Percentiles rank a stretch among this genome's conserved stretches.
Evolutionary conservation across 306 rosid genomes (phyloP).

Genomic region (Abrus pulchellus): DNA sequence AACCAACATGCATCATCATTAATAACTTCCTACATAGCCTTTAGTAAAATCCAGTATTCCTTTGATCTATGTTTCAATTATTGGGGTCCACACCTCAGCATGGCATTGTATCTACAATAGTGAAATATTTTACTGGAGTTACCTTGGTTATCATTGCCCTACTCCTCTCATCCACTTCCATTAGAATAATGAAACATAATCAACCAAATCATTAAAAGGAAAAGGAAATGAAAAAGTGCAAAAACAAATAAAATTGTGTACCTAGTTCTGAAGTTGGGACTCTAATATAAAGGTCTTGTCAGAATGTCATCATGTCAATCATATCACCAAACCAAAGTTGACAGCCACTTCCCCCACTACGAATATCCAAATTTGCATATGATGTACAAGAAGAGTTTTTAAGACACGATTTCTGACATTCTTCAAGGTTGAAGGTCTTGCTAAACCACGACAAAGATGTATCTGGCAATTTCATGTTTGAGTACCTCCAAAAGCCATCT

Average conservation of each 20-base stretch:
- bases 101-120: background rate
- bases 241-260: slow-evolving; percentile 4
- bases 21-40: background rate
- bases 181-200: background rate
- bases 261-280: slow-evolving; percentile 56
- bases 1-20: too few species aligned
- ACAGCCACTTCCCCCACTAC: slow-evolving; percentile 49
- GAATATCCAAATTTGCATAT: slow-evolving; percentile 38
- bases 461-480: slow-evolving; percentile 45
- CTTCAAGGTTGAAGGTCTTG: slow-evolving; percentile 24
- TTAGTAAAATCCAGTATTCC: background rate
- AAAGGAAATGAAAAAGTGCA: background rate
- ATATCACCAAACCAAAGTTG: slow-evolving; percentile 47
- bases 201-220: background rate
- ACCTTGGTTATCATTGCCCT: background rate
- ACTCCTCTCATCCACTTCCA: background rate
- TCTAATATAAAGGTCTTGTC: slow-evolving; percentile 54
- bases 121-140: too few species aligned
- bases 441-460: slow-evolving; percentile 45
- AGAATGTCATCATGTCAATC: slow-evolving; percentile 33
- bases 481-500: slow-evolving; percentile 28
- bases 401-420: slow-evolving; percentile 39
- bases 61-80: too few species aligned
- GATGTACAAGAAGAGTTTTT: slow-evolving; percentile 50
- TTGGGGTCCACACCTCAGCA: too few species aligned